phyloP scores from a whole-genome alignment of 192 early-diverging fungal species.

The Coemansia sp. region DNA sequence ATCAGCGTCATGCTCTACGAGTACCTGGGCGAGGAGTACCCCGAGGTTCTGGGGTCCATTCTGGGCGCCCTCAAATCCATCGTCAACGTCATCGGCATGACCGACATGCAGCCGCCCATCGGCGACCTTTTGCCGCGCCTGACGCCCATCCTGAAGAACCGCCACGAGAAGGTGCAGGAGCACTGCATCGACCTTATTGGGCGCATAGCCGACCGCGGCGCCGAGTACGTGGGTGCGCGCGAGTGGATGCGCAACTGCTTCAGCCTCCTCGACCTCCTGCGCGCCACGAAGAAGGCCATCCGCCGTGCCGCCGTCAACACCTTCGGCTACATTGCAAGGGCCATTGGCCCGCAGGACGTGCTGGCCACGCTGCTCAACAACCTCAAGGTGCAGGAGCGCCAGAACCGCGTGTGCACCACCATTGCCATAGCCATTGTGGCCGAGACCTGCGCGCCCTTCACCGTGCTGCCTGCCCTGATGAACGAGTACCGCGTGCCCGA shows the following conservation, averaged over 20 bases:
- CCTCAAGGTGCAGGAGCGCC: slow-evolving; percentile 98
- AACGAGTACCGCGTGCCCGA: slow-evolving; percentile 99
- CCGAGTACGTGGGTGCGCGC: slow-evolving; percentile 91
- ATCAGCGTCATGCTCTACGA: slow-evolving; percentile 94
- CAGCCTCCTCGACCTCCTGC: slow-evolving; percentile 94
- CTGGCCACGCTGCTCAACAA: slow-evolving; percentile 97
- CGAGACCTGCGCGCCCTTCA: slow-evolving; percentile 97
- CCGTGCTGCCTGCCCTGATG: slow-evolving; percentile 97
- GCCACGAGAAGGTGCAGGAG: slow-evolving; percentile 96
- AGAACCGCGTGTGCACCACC: slow-evolving; percentile 99
- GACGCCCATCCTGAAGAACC: slow-evolving; percentile 97
- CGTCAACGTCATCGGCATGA: slow-evolving; percentile 97
- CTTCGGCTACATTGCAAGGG: slow-evolving; percentile 99
- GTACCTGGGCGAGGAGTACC: slow-evolving; percentile 99
- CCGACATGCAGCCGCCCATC: slow-evolving; percentile 97
- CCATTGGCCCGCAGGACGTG: slow-evolving; percentile 99
- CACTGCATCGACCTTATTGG: slow-evolving; percentile 95
- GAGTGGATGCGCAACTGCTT: slow-evolving; percentile 99
- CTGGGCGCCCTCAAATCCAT: slow-evolving; percentile 90
- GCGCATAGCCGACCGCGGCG: slow-evolving; percentile 96
- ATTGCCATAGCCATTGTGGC: slow-evolving; percentile 98
- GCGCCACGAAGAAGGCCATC: slow-evolving; percentile 94
- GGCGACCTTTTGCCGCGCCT: slow-evolving; percentile 94
- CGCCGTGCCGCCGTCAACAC: slow-evolving; percentile 97
- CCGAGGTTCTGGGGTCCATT: slow-evolving; percentile 96